Evolutionary conservation across 441 rosid genomes (phyloP), one percentile per base, ranked within the genome.

Genomic region (Lepidium campestre): DNA sequence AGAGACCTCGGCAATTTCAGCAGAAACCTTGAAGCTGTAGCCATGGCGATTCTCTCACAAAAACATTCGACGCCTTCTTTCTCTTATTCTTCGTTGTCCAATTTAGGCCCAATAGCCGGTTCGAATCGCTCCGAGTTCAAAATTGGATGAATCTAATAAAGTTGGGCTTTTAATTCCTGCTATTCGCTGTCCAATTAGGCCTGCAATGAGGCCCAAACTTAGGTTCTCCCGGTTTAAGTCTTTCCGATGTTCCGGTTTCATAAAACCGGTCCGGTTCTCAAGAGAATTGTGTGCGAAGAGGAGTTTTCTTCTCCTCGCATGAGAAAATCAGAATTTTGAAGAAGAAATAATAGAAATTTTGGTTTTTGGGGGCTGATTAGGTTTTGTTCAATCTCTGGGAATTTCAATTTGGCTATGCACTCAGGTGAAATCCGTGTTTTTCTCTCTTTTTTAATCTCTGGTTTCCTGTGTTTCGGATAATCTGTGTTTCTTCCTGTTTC

Each of bases 21-120:
- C 9, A 77, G 23, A 65, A 81, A 63, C 72, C 77, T 82, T 32
- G 83, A 80, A 61, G 85, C 83, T 87, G 83, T 86, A 41, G 76
- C 72, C 72, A 76, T 70, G 63, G 67, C 64, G 53, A 59, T 61
- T 73, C 32, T 60, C 64, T 61, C 27, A 3, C 22, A 14, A 19
- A 15, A 42, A 34, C 67, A 32, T 1, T 44, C 58, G 59, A 60
- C 57, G 37, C 23, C 25, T 37, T 40, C 40, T 41, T 50, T 27
- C 6, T 27, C 10, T 57, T 57, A 10, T 70, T 45, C 23, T 18
- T 50, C 50, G 4, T 10, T 12, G 20, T 57, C 55, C 52, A 49
- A 9, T 62, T 40, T 13, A 32, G 48, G 56, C 68, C 70, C 55
- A 73, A 4, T 1, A 7, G 15, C 58, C 68, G 68, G 56, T 53